Evolutionary conservation across 139 green algal species (phyloP), one percentile per base, ranked within the genome.

Genomic region (Coelastrella sp.): DNA sequence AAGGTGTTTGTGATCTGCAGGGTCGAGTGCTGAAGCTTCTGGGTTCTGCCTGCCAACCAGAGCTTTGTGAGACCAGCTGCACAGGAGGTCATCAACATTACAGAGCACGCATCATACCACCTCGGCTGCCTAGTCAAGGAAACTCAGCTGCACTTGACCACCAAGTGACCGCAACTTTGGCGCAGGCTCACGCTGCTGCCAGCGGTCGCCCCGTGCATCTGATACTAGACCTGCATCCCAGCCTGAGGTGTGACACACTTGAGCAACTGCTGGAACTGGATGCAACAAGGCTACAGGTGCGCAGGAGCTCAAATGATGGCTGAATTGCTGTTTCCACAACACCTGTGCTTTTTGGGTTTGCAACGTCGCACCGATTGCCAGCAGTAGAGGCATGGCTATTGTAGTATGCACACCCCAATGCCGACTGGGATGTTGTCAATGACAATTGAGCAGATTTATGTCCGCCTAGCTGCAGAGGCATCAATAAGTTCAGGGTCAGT

Each of bases 141-240:
- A 6, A 34, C 19, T 25, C 11, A 9, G 38, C 63, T 19, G 17
- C 41, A 27, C 73, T 67, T 34, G 41, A 60, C 5, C 21, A 41
- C 11, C n/a, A 64, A 43, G 38, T 63, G 59, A 27, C 64, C 80
- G 45, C 66, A 71, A 8, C 74, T n/a, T 6, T 57, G 30, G 11
- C 71, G 23, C 73, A 48, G 71, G 15, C 69, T 41, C 41, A 81
- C 7, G 73, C 63, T 40, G 62, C 74, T 4, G 25, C 63, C 2
- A 34, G 13, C n/a, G 63, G 81, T 3, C 72, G 84, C 32, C 73
- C 79, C 2, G 51, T 92, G 41, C 87, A 89, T 38, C 45, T 92
- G 9, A 83, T 87, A 60, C 48, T 92, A 38, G 89, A 92, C 53
- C 76, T 92, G 66, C 75, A 79, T 45, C 25, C n/a, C 4, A 13